Evolutionary conservation across 805 yeast genomes (phyloP), one percentile per base, ranked within the genome.

Genomic region (Schizosaccharomyces osmophilus): DNA sequence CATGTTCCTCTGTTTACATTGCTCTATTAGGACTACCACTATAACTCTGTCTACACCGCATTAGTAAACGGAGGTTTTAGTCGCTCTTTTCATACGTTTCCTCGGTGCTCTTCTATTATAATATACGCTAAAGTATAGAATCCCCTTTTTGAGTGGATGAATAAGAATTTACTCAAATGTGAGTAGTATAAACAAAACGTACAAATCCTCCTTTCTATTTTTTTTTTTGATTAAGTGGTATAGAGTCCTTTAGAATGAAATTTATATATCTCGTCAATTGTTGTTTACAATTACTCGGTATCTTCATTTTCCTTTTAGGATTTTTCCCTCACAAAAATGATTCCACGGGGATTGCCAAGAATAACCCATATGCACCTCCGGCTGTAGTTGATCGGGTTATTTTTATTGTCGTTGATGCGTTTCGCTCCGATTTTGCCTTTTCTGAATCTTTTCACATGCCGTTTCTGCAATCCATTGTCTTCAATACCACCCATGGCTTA

Each of bases 261-360:
- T 1, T 45, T 13, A 1, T 24, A 17, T 45, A 11, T 51, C 26
- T 51, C 11, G 57, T 11, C 26, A 29, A 19, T 13, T 51, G 6
- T 29, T 24, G 5, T 22, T 24, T 65, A 6, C 86, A 84, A 64
- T 64, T 81, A 51, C 67, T 69, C 0, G 86, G 89, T 0, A 73
- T 84, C 22, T 64, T 80, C 24, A 67, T 83, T 5, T 90, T 90
- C 68, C 79, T 85, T 57, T 74, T 75, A 61, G 98, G 98, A 0
- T 93, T 90, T 67, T 88, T 93, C 69, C 97, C 98, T 0, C 82
- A 87, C n/a, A 89, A 90, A 68, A 82, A 80, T 0, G 81, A 84
- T 0, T 73, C 87, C 22, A 78, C 82, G 0, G 95, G 95, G 1
- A 70, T 71, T 42, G 64, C 69, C 3, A 61, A 64, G 45, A 79